These are phyloP conservation scores for Clonostachys chloroleuca DNA, from an alignment of 2,329 filamentous ascomycete species.

Conservation along the genomic window DNA sequence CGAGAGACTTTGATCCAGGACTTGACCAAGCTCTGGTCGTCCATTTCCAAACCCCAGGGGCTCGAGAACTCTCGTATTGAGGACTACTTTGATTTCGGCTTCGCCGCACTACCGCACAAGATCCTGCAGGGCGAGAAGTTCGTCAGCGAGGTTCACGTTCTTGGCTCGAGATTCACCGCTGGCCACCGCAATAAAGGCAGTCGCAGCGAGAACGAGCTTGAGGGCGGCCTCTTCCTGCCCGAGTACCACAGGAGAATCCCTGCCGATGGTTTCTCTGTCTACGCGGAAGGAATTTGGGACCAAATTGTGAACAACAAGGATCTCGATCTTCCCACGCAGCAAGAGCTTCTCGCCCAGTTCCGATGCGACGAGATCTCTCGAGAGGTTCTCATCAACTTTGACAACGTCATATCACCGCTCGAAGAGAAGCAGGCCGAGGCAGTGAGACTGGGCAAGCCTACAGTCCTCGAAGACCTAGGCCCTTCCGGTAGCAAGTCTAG, in stretches of 20 bases:
- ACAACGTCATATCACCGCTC: slow-evolving; percentile 73
- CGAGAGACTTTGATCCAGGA: slow-evolving; percentile 89
- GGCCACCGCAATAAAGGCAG: slow-evolving; percentile 68
- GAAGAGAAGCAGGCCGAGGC: slow-evolving; percentile 82
- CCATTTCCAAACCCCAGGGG: slow-evolving; percentile 85
- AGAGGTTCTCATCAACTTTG: slow-evolving; percentile 81
- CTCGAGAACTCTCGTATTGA: slow-evolving; percentile 86
- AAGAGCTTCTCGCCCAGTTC: slow-evolving; percentile 95
- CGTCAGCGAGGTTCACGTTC: slow-evolving; percentile 69
- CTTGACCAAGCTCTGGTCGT: slow-evolving; percentile 85
- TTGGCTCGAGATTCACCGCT: slow-evolving; percentile 77
- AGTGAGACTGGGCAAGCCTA: slow-evolving; percentile 64
- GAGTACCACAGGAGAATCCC: slow-evolving; percentile 96
- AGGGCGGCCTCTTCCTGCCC: slow-evolving; percentile 80
- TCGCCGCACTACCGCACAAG: slow-evolving; percentile 93
- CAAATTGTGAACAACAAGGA: slow-evolving; percentile 99
- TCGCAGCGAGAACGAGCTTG: slow-evolving; percentile 64
- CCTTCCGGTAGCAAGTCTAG: slow-evolving; percentile 68
- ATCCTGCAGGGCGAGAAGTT: slow-evolving; percentile 94
- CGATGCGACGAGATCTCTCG: slow-evolving; percentile 94
- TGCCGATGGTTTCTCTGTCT: slow-evolving; percentile 92
- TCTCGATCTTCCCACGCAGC: slow-evolving; percentile 91
- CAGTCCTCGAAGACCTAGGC: slow-evolving; percentile 73
- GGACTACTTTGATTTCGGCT: slow-evolving; percentile 98
- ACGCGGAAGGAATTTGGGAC: slow-evolving; percentile 93